Evolutionary conservation across 139 green algal species (phyloP), one percentile per base, ranked within the genome.

Genomic region (Spirogloea muscicola): DNA sequence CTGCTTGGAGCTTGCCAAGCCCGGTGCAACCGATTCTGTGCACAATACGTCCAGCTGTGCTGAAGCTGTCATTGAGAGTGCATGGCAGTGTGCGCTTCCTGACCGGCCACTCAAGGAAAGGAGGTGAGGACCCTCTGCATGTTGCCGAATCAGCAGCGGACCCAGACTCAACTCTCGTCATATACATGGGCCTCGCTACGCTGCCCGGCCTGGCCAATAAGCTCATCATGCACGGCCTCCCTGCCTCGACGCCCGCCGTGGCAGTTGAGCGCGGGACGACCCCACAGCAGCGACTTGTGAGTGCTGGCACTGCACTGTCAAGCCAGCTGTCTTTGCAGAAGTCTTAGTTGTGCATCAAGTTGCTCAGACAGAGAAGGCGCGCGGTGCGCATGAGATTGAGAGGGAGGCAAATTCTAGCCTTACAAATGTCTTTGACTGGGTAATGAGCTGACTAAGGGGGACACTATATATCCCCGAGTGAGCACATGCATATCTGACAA

Each of bases 141-240:
- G 52, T 77, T 1, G 74, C 55, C 2, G 33, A 62, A 18, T 41
- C 60, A 25, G 63, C 76, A 3, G 87, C 87, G 2, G 93, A 98
- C 81, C 84, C 86, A 0, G 52, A 92, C 86, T 94, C 93, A 48
- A 99, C 95, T 2, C 89, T 98, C 2, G 89, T 98, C 0, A 87
- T 98, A 3, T 99, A 99, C 87, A 99, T 99, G 95, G 94, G 94
- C 0, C 86, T 99, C 31, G 75, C 72, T 33, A 97, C 90, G 34
- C 86, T 99, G 49, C 89, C 91, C 3, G 51, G 41, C 6, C 85
- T 97, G 38, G 71, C 80, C 0, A n/a, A 68, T 52, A 83, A 88
- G 77, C 84, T 99, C 18, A 38, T 82, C 1, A 62, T 52, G 10
- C 72, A 76, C 7, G 93, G 93, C 3, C 65, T 93, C 16, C 7